phyloP scores from a whole-genome alignment of 2,329 filamentous ascomycete species.

The Acephala macrosclerotiorum region DNA sequence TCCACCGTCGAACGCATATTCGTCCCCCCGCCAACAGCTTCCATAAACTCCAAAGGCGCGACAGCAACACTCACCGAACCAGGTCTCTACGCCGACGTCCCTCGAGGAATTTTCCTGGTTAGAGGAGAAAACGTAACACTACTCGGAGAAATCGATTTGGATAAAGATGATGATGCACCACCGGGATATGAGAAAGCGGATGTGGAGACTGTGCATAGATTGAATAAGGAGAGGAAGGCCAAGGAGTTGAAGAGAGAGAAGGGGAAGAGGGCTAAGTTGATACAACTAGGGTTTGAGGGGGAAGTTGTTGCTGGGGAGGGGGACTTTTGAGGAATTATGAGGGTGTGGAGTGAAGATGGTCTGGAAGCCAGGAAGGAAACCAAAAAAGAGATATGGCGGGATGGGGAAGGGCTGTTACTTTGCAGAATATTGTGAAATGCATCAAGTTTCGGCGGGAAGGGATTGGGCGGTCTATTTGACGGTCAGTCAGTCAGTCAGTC shows the following conservation, averaged over 20 bases:
- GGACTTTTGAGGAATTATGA: conserved; percentile 3
- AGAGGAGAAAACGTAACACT: conserved; percentile 97
- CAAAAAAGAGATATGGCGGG: conserved; percentile 7
- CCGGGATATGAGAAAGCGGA: conserved; percentile 71
- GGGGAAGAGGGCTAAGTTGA: conserved; percentile 72
- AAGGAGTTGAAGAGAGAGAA: conserved; percentile 78
- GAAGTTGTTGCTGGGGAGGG: conserved; percentile 78
- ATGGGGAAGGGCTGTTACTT: conserved; percentile 28
- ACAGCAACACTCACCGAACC: conserved; percentile 44
- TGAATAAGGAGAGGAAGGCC: conserved; percentile 75
- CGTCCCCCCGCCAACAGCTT: conserved; percentile 52
- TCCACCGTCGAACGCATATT: conserved; percentile 92
- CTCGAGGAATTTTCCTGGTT: conserved; percentile 88
- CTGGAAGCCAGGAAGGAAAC: conserved; percentile 18
- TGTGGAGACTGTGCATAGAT: conserved; percentile 71
- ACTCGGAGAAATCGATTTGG: conserved; percentile 94
- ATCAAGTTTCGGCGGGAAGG: conserved; percentile 40
- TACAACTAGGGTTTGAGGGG: conserved; percentile 84
- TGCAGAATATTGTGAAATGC: conserved; percentile 63
- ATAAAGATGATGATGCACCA: conserved; percentile 90
- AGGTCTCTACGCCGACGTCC: conserved; percentile 81
- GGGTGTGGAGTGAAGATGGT: background rate
- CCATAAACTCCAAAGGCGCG: conserved; percentile 28
- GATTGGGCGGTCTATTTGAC: conserved; percentile 9
- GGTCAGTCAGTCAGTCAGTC: conserved; percentile 23